phyloP scores from a whole-genome alignment of 1,284 basidiomycete genomes.

The Boletellus dicymbophilus region DNA sequence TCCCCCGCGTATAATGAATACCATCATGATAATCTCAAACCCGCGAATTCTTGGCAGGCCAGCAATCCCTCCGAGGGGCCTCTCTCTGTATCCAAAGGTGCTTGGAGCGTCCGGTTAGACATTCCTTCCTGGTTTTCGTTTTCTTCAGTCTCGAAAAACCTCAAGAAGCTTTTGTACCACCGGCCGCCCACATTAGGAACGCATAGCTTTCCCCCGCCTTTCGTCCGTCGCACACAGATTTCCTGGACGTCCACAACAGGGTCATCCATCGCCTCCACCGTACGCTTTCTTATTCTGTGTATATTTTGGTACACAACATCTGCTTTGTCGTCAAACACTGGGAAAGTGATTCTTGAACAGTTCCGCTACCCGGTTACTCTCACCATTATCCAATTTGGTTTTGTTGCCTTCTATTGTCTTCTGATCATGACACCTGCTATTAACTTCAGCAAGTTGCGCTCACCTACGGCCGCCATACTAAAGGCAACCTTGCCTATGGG shows the following conservation, averaged over 20 bases:
- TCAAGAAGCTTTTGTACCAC: slow-evolving; percentile 24
- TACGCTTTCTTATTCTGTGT: slow-evolving; percentile 67
- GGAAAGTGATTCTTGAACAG: slow-evolving; percentile 85
- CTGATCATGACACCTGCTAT: slow-evolving; percentile 76
- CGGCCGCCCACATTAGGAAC: slow-evolving; percentile 10
- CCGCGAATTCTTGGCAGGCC: slow-evolving; percentile 28
- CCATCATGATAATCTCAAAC: slow-evolving; percentile 15
- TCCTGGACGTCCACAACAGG: slow-evolving; percentile 16
- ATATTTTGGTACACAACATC: slow-evolving; percentile 83
- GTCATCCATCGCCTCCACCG: slow-evolving; percentile 25
- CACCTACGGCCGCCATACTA: slow-evolving; percentile 75
- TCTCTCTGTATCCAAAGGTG: slow-evolving; percentile 7
- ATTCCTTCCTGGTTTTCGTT: slow-evolving; percentile 8
- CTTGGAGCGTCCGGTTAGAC: slow-evolving; percentile 5
- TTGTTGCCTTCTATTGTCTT: slow-evolving; percentile 87
- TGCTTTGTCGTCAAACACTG: slow-evolving; percentile 87
- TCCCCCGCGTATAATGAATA: slow-evolving; percentile 16
- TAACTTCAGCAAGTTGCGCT: slow-evolving; percentile 65
- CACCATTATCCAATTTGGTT: slow-evolving; percentile 97
- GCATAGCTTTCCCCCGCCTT: slow-evolving; percentile 23
- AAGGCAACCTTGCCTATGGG: slow-evolving; percentile 89
- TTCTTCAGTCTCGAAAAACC: slow-evolving; percentile 10
- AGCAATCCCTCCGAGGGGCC: slow-evolving; percentile 17
- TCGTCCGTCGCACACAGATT: slow-evolving; percentile 24
- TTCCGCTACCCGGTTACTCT: slow-evolving; percentile 90